Base-by-base conservation (phyloP, 192 early-diverging fungal species). In the Rhizoclosmatium globosum region DNA sequence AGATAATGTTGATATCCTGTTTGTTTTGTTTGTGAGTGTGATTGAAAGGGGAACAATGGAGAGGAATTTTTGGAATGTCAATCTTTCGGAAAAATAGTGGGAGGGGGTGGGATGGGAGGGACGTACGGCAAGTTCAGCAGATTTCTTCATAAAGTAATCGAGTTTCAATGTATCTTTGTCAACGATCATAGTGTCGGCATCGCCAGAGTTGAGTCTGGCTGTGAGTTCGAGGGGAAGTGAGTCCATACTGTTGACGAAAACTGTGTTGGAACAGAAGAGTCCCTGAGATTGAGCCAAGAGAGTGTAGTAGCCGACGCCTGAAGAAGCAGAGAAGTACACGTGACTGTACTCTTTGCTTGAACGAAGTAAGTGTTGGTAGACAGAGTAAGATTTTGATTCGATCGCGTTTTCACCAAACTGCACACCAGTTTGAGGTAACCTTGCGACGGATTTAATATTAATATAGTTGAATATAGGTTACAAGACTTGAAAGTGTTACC, bases 251-350 rank as follows among this genome's bases (percentile, higher is more conserved):
- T 84, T 82, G 50, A 81, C 60, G 64, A 79, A 82, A 17, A 80
- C 68, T 1, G 82, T 78, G 45, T 78, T 68, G 3, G 81, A 76
- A 57, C 82, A 83, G 17, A 79, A 65, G 41, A 81, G 76, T 4
- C 82, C 82, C 47, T 83, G 82, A 4, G 21, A 21, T 38, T 83
- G 79, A 48, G 79, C 74, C 38, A 77, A 43, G 17, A 83, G 76
- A n/a, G 79, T 82, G 71, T 78, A 83, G 76, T 82, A 83, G 17
- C 75, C 82, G 3, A 68, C 19, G 13, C 82, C 82, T 45, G 42
- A 56, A 15, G 48, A 23, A 2, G 82, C 61, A 4, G 81, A 64
- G 50, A 83, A 83, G 81, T 77, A 69, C 15, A 83, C 76, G 56
- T 68, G 64, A 62, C 71, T 68, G 76, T 66, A 83, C 43, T 64